Conservation (phyloP, 306 rosid genomes). For the Cicer arietinum region DNA sequence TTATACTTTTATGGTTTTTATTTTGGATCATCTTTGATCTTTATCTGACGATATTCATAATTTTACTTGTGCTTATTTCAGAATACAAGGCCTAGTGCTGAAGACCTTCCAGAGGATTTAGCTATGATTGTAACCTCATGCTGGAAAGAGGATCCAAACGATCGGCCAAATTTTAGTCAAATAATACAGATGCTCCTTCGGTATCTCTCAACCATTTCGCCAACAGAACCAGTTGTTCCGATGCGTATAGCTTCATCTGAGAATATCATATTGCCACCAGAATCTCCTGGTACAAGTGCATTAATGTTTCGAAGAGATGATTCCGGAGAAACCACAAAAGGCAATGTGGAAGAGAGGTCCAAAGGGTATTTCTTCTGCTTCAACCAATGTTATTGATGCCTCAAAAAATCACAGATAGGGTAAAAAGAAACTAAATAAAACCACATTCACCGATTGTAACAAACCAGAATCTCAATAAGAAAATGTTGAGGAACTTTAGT, state of each 20-base stretch:
- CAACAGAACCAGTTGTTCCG: slow-evolving; percentile 56
- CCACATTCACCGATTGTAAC: slow-evolving; percentile 46
- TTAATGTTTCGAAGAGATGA: slow-evolving; percentile 68
- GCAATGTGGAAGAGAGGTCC: slow-evolving; percentile 56
- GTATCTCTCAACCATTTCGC: slow-evolving; percentile 68
- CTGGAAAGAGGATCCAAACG: slow-evolving; percentile 89
- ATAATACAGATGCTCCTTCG: slow-evolving; percentile 85
- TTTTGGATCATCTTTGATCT: background rate
- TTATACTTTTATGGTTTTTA: background rate
- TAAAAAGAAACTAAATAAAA: slow-evolving; percentile 48
- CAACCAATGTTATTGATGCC: slow-evolving; percentile 67
- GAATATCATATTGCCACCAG: slow-evolving; percentile 82
- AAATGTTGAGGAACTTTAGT: slow-evolving; percentile 45
- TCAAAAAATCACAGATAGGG: slow-evolving; percentile 39
- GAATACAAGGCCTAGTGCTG: slow-evolving; percentile 91
- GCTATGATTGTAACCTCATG: slow-evolving; percentile 81
- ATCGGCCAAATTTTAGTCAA: slow-evolving; percentile 74
- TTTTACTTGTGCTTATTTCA: slow-evolving; percentile 48
- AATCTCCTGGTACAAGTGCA: slow-evolving; percentile 93
- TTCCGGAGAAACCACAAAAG: slow-evolving; percentile 53
- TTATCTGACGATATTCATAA: background rate
- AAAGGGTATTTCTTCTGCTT: slow-evolving; percentile 78
- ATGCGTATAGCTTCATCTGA: slow-evolving; percentile 61
- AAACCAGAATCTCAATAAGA: slow-evolving; percentile 45
- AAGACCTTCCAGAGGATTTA: slow-evolving; percentile 76